A percentile compares a stretch with the other conserved stretches of the same genome.
phyloP scores from a whole-genome alignment of 768 basidiomycete species.

The Boletellus emodensis region DNA sequence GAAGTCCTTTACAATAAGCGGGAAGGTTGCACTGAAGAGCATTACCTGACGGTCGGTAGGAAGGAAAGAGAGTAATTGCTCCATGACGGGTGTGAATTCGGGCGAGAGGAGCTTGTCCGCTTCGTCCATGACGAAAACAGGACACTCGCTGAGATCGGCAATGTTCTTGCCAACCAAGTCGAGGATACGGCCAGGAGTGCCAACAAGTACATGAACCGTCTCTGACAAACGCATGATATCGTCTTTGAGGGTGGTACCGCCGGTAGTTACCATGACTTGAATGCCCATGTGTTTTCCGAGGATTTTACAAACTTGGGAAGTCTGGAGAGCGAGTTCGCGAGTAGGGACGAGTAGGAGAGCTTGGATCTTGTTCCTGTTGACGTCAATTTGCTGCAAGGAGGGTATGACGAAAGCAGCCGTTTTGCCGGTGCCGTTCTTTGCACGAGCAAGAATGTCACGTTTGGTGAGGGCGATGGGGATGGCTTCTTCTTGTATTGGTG shows the following conservation, averaged over 20 bases:
- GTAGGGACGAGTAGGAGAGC: slow-evolving; percentile 96
- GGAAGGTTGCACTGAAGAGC: slow-evolving; percentile 99
- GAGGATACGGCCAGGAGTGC: slow-evolving; percentile 93
- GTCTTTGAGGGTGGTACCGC: slow-evolving; percentile 96
- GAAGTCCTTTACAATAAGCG: slow-evolving; percentile 98
- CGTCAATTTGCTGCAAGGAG: slow-evolving; percentile 87
- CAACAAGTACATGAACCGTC: slow-evolving; percentile 92
- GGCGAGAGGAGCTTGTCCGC: slow-evolving; percentile 97
- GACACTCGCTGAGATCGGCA: slow-evolving; percentile 91
- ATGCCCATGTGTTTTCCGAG: slow-evolving; percentile 93
- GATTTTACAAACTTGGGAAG: slow-evolving; percentile 97
- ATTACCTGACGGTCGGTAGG: slow-evolving; percentile 90
- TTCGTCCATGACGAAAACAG: slow-evolving; percentile 99
- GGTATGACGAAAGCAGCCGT: slow-evolving; percentile 99
- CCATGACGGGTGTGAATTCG: slow-evolving; percentile 98
- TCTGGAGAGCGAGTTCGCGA: slow-evolving; percentile 97
- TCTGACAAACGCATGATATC: slow-evolving; percentile 92
- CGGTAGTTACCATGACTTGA: slow-evolving; percentile 99
- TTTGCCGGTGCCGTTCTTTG: slow-evolving; percentile 97
- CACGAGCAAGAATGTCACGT: slow-evolving; percentile 91
- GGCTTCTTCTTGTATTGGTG: slow-evolving; percentile 98
- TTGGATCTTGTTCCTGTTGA: slow-evolving; percentile 83
- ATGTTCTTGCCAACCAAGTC: slow-evolving; percentile 92
- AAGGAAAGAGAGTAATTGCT: slow-evolving; percentile 85
- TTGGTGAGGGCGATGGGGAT: slow-evolving; percentile 92